phyloP scores from a whole-genome alignment of 495 filamentous ascomycete genomes.

The Talaromyces ruber region DNA sequence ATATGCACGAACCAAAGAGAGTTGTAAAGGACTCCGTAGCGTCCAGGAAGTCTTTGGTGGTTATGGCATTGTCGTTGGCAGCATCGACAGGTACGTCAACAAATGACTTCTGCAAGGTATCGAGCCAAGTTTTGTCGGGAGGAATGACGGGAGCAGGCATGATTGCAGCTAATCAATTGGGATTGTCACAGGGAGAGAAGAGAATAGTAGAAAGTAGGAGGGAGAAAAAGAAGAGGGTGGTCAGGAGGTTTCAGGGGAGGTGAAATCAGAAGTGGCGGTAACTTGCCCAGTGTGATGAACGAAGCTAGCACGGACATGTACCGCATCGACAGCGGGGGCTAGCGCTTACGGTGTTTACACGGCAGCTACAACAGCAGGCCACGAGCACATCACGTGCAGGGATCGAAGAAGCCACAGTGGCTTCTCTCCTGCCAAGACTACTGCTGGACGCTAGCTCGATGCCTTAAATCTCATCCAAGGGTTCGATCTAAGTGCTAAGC shows the following conservation, averaged over 20 bases:
- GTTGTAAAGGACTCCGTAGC: slow-evolving; percentile 77
- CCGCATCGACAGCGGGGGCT: background rate
- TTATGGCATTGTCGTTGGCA: slow-evolving; percentile 64
- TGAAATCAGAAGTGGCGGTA: background rate
- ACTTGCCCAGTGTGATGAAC: background rate
- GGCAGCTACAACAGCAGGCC: background rate
- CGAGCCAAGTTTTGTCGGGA: slow-evolving; percentile 69
- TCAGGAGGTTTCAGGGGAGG: background rate
- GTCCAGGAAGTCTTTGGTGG: slow-evolving; percentile 83
- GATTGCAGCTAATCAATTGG: background rate
- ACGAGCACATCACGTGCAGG: background rate
- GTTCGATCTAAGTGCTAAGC: too few species aligned
- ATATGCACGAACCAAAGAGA: slow-evolving; percentile 63
- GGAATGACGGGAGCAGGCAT: slow-evolving; percentile 30
- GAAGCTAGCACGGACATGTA: background rate
- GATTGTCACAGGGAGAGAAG: slow-evolving; percentile 4
- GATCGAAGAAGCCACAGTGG: background rate
- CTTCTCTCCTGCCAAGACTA: background rate
- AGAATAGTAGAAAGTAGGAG: slow-evolving; percentile 7
- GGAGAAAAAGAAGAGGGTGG: slow-evolving; percentile 4
- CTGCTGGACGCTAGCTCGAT: background rate
- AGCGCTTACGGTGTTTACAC: background rate
- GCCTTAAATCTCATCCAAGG: background rate
- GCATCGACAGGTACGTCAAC: slow-evolving; percentile 66
- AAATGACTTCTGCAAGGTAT: slow-evolving; percentile 76